Evolutionary conservation across 306 rosid genomes (phyloP), one percentile per base, ranked within the genome.

Genomic region (Cercis canadensis): DNA sequence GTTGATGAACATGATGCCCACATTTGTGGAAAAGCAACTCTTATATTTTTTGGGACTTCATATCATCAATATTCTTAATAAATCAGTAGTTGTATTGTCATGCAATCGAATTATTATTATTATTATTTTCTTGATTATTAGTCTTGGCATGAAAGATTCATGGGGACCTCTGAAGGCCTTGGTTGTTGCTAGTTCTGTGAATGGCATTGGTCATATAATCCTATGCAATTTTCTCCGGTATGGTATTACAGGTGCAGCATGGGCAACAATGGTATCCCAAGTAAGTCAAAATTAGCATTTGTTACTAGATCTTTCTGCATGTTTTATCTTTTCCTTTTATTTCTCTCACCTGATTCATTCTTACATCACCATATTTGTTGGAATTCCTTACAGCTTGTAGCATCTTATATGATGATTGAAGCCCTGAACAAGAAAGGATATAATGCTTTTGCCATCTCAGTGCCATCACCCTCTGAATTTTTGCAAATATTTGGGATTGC

Each of bases 111-210:
- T 24, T 24, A 24, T 24, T 14, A 52, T 65, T 31, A 4, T 49
- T 39, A 73, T 47, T 60, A 6, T 73, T 10, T 56, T 74, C 45
- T 77, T 58, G 31, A 11, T 57, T 59, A 13, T 69, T 51, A 88
- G 96, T 78, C 97, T 91, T 81, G 96, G 92, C 74, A 85, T 88
- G 97, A 91, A 91, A 87, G 97, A 88, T 88, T 91, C 97, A 2
- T 80, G 89, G 96, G 97, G 92, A 74, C 97, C 96, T 54, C 68
- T 87, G 70, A 91, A 85, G 88, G 89, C 96, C 64, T 83, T 88
- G 85, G 88, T 82, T 17, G 83, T 69, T 62, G 88, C 97, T 19
- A 88, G 85, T 65, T 57, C 65, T 62, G 79, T 87, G 45, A 87
- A 87, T 78, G 96, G 87, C 39, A 6, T 78, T 58, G 97, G 97